Evolutionary conservation across 2,329 filamentous ascomycete species (phyloP), one percentile per base, ranked within the genome.

Genomic region (Monosporascus sp.): DNA sequence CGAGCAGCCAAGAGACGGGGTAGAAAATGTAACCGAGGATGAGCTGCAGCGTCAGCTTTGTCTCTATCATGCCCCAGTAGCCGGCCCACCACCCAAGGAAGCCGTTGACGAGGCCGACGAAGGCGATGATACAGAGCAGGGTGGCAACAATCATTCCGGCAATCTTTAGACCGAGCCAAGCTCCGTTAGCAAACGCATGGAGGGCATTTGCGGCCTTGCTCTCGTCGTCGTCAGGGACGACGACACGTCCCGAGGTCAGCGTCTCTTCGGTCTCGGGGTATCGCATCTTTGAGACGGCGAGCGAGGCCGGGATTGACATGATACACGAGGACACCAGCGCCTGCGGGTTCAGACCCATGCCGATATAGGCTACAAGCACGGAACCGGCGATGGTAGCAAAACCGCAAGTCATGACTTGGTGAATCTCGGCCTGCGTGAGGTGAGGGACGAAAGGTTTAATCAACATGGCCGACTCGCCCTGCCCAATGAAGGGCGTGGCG

Each of bases 381-480:
- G 86, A 91, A 56, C 92, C 92, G 14, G 91, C 89, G 63, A 97
- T 96, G 47, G 92, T 96, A 24, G 92, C 91, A 63, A 95, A 96
- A 57, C 91, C 92, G 60, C 88, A 95, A 51, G 87, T 89, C 90
- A 97, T 91, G 71, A 96, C 81, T 74, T 96, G 91, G 71, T 96
- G 92, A 54, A 96, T 76, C 72, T 97, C 92, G 60, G 91, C 90
- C 66, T 86, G 80, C 57, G 92, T 97, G 66, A 96, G 82, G 70
- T 94, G 86, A 11, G 89, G 77, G 47, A 96, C 85, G 69, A 95
- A 96, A 0, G 91, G 91, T 52, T 86, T 85, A 71, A 97, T 91
- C 65, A 97, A 76, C 88, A 96, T 95, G 56, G 90, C 91, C 24
- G 89, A 94, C 78, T 96, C 92, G 66, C 92, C 91, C 75, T 96